Evolutionary conservation across 441 rosid species (phyloP), one percentile per base, ranked within the genome.

Genomic region (Populus hybrid): DNA sequence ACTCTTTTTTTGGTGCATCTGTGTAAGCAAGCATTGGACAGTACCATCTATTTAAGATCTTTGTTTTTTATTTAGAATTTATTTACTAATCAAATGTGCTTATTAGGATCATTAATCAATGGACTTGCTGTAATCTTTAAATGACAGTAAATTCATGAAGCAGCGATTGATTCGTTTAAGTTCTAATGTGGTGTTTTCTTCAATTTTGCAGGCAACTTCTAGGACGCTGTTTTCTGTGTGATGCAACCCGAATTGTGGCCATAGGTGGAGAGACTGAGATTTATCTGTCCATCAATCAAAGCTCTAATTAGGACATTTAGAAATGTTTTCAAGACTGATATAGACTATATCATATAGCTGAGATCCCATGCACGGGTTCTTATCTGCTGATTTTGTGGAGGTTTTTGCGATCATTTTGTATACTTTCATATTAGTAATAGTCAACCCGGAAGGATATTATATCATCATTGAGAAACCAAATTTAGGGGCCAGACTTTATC

Each of bases 141-240:
- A 16, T 67, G 36, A 19, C 70, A 3, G 32, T 67, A 30, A 14
- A 26, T 4, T 5, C 66, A 21, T 21, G 66, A 61, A 61, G 11
- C 28, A 21, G 28, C 14, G 28, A 61, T 59, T 4, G 28, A 61
- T 26, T 19, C 34, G 24, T 71, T 11, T 2, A 38, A 11, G 7
- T 46, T 46, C 36, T 32, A 1, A 30, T 9, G 34, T 65, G 7
- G 14, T 3, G 18, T 26, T 57, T 69, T 16, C 63, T 63, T 18
- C 9, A 64, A 75, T 46, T 10, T 30, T 84, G 83, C 93, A 94
- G 95, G 95, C 98, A 75, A 90, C 98, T 80, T 85, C 95, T 59
- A 88, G 97, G 83, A 91, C 98, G 0, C 84, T 94, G 78, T 91
- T 93, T 84, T 94, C 91, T 69, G 98, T 94, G 53, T 91, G 98